Conservation (phyloP, 108 stramenopile species). For the Cyclotella atomus region DNA sequence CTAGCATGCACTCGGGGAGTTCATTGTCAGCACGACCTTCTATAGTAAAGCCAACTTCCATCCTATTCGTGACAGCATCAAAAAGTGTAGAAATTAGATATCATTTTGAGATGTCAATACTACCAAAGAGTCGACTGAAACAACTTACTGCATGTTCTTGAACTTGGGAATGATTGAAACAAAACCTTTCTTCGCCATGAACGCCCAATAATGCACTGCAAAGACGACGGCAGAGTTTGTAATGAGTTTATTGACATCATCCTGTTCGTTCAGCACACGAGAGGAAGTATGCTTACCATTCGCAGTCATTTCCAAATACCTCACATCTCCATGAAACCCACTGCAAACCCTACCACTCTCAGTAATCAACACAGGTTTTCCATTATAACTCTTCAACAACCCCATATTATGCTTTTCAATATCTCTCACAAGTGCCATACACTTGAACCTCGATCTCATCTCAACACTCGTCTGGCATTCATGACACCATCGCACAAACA, state of each 20-base stretch:
- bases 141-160: conserved; percentile 47
- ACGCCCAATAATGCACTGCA: conserved; percentile 59
- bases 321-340: conserved; percentile 44
- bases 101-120: background rate
- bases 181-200: conserved; percentile 70
- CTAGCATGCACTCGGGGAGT: conserved; percentile 71
- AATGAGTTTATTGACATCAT: background rate
- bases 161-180: conserved; percentile 62
- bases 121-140: background rate
- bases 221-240: background rate
- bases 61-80: background rate
- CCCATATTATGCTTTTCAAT: conserved; percentile 56
- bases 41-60: conserved; percentile 72
- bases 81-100: background rate
- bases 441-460: conserved; percentile 62
- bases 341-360: conserved; percentile 49
- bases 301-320: conserved; percentile 60
- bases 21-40: conserved; percentile 64
- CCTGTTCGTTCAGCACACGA: no score
- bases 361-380: conserved; percentile 74
- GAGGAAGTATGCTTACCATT: conserved; percentile 48
- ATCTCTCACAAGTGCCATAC: conserved; percentile 56
- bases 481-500: conserved; percentile 59
- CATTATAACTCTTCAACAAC: conserved; percentile 61
- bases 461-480: conserved; percentile 41